Evolutionary conservation across 768 basidiomycete species (phyloP), one percentile per base, ranked within the genome.

Genomic region (Hericium erinaceus): DNA sequence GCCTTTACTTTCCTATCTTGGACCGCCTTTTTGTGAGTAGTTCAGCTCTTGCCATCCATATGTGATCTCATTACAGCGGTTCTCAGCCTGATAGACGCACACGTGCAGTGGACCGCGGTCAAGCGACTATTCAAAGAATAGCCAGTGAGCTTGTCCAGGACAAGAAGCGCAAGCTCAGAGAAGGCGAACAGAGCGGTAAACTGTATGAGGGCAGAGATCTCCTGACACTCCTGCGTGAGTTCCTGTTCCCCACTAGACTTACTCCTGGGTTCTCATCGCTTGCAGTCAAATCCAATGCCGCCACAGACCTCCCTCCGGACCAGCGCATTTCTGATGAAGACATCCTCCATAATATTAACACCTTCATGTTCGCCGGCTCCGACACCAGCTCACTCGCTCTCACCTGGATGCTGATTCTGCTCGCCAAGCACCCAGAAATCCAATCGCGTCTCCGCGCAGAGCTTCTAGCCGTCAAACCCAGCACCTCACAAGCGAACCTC

Each of bases 291-390:
- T 88, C 92, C 2, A 95, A 95, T 68, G 65, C 82, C 58, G 82
- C 89, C 2, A 79, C 74, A 0, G 88, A 92, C 59, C 73, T 90
- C 15, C 77, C 83, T 37, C 74, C 74, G 0, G 83, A 87, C 52
- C 82, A 87, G 60, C 80, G 85, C 39, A 84, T 95, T 62, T 87
- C 92, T 0, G 94, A 97, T 65, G 83, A 87, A 33, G 94, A 95
- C 64, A 85, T 95, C 53, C 75, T 93, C 11, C 76, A 90, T 65
- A 92, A 84, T 58, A 84, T 95, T 69, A 91, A 89, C 64, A 93
- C 92, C 0, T 89, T 95, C 68, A 83, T 93, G 77, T 92, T 93
- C 67, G 91, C 88, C 20, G 93, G 93, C 4, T 90, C 92, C 12
- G 92, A 95, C 65, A 91, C 92, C 0, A 87, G 87, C 11, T 88